Evolutionary conservation across 2,329 filamentous ascomycete genomes (phyloP).

Genomic region (Fusarium begoniae): DNA sequence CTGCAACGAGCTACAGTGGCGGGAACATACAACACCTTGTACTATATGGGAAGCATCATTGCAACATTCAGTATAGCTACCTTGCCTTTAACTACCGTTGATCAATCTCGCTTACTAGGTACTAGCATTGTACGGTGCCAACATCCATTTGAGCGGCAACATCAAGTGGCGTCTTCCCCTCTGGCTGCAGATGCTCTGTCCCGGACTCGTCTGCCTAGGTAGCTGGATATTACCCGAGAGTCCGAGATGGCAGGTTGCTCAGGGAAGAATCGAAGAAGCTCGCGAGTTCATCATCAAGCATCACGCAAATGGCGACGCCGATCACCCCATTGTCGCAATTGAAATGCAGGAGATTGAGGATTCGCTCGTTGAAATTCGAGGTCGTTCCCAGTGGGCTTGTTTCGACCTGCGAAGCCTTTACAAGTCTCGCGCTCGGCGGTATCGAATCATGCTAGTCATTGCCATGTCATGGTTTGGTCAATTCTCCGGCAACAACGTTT

Average conservation of each 20-base stretch:
- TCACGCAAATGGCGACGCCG: neutral
- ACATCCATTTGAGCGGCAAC: neutral
- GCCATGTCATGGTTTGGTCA: neutral
- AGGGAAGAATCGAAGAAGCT: neutral
- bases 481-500: neutral
- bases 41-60: neutral
- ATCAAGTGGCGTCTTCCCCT: neutral
- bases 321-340: neutral
- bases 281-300: neutral
- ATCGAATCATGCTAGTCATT: neutral
- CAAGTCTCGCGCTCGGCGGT: neutral
- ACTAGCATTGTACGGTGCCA: neutral
- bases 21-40: neutral
- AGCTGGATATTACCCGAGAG: neutral
- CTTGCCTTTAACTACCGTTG: rapidly evolving
- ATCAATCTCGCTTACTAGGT: neutral
- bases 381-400: neutral
- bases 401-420: neutral
- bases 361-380: neutral
- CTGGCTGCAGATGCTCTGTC: neutral
- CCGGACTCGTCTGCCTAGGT: neutral
- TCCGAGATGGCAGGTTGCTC: neutral
- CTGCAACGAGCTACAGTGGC: neutral
- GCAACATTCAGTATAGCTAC: neutral
- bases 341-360: neutral